These are phyloP conservation scores for Ophiostoma perfectum DNA, from an alignment of 2,329 filamentous ascomycete genomes.

Conservation along the genomic window DNA sequence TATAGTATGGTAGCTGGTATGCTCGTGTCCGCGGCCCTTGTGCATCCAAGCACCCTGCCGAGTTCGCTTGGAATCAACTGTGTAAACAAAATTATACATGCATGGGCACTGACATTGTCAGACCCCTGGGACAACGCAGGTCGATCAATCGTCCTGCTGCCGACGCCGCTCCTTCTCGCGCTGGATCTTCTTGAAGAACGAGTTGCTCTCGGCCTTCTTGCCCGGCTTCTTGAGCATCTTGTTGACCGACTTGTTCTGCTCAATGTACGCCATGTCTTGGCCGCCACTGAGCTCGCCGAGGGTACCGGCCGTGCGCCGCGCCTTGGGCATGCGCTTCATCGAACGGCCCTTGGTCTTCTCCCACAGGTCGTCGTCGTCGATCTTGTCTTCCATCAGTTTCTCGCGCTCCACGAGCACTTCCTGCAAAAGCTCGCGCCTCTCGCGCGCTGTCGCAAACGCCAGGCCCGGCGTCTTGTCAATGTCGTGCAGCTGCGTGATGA, in stretches of 20 bases:
- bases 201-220: constrained; percentile 45
- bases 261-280: constrained; percentile 94
- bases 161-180: constrained; percentile 51
- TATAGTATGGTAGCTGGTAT: background rate
- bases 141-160: constrained; percentile 17
- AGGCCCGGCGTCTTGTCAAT: constrained; percentile 79
- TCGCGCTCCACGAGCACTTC: constrained; percentile 80
- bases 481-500: constrained; percentile 90
- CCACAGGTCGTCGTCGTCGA: constrained; percentile 38
- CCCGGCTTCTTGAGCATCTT: constrained; percentile 58
- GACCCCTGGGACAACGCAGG: background rate
- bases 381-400: constrained; percentile 31
- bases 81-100: constrained; percentile 8
- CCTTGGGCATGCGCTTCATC: constrained; percentile 36
- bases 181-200: constrained; percentile 62
- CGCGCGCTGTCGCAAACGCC: constrained; percentile 70
- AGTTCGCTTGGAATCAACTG: background rate
- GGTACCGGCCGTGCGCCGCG: constrained; percentile 75
- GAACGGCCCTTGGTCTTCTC: constrained; percentile 24
- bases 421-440: constrained; percentile 79
- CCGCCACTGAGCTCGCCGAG: constrained; percentile 83
- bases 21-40: background rate
- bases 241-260: constrained; percentile 70
- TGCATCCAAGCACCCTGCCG: background rate
- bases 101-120: background rate